Percentiles rank a stretch among this genome's conserved stretches.
Evolutionary conservation across 2,329 filamentous ascomycete species (phyloP).

Genomic region (Sporothrix curviconia): DNA sequence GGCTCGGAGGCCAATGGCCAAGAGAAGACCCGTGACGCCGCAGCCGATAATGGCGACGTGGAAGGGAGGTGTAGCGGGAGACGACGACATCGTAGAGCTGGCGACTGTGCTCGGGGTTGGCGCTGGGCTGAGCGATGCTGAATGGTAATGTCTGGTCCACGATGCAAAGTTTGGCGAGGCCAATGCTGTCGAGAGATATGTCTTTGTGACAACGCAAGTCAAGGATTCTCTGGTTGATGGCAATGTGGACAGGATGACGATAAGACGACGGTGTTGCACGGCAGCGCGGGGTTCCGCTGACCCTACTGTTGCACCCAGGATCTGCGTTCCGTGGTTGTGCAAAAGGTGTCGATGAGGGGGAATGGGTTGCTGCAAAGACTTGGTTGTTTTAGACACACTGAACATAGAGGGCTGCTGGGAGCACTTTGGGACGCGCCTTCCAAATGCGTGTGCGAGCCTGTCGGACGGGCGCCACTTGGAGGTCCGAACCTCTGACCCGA

Average conservation of each 20-base stretch:
- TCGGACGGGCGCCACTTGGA: constrained; percentile 13
- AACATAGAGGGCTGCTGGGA: no score
- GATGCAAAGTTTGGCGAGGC: no score
- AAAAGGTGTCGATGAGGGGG: neutral
- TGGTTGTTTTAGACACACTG: no score
- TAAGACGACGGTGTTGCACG: neutral
- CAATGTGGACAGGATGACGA: no score
- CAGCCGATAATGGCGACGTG: constrained; percentile 44
- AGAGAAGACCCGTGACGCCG: constrained; percentile 44
- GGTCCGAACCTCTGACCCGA: constrained; percentile 3
- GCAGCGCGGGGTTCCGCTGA: neutral
- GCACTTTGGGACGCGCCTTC: no score
- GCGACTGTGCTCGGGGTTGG: neutral
- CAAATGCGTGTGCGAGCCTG: neutral
- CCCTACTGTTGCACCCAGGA: no score
- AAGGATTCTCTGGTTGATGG: no score
- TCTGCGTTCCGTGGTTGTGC: no score
- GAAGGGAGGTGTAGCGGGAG: constrained; percentile 8
- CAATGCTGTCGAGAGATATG: no score
- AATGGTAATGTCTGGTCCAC: no score
- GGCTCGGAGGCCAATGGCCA: constrained; percentile 40
- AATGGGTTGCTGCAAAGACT: neutral
- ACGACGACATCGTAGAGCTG: no score
- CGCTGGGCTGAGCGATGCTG: neutral
- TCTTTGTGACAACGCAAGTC: no score